Evolutionary conservation across 140 eudicot genomes (phyloP).

Genomic region (Erigeron philadelphicus): DNA sequence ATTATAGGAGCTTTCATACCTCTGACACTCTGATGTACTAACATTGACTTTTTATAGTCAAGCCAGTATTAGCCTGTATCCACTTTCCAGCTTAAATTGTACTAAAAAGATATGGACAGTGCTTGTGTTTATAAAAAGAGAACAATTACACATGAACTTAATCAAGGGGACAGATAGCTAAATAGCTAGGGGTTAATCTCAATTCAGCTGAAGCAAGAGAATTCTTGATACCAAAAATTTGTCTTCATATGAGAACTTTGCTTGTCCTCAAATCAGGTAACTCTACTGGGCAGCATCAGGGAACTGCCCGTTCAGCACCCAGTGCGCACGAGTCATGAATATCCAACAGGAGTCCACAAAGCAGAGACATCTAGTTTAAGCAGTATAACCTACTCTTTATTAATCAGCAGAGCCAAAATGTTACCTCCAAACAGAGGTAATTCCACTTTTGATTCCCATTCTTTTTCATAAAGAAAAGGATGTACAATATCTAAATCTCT

Average conservation of each 20-base stretch:
- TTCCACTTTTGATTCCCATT: not conserved
- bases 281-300: conserved; percentile 33
- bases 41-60: not conserved
- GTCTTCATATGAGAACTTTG: conserved; percentile 62
- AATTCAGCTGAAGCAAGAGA: conserved; percentile 41
- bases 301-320: not conserved
- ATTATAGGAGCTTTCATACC: not conserved
- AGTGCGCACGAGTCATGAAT: conserved; percentile 40
- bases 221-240: conserved; percentile 44
- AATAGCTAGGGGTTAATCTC: conserved; percentile 51
- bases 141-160: conserved; percentile 45
- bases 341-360: conserved; percentile 40
- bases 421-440: conserved; percentile 55
- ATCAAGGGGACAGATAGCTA: conserved; percentile 62
- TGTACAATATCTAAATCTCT: not conserved
- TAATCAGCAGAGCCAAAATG: conserved; percentile 26
- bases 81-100: not conserved
- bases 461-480: too few relatives aligned
- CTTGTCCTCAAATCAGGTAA: conserved; percentile 39
- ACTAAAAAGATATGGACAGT: conserved; percentile 37
- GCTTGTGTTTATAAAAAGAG: conserved; percentile 36
- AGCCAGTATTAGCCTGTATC: not conserved
- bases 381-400: conserved; percentile 1
- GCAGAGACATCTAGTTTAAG: conserved; percentile 29
- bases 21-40: not conserved